These are phyloP conservation scores for Pythium diclinum DNA, from an alignment of 352 stramenopile species.

Conservation along the genomic window DNA sequence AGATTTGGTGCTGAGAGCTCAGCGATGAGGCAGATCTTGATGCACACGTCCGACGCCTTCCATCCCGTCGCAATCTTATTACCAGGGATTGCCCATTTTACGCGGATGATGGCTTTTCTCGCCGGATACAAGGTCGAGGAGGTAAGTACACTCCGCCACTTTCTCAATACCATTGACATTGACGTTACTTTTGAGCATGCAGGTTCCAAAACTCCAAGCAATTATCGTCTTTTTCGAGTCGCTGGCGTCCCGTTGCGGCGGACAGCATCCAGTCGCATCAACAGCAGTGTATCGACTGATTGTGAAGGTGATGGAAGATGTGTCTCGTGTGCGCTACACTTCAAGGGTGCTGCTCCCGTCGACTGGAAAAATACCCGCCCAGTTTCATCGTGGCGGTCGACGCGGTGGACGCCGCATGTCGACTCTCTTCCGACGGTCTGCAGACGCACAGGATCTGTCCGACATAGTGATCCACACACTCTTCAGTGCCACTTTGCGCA, in stretches of 20 bases:
- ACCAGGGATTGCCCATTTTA: conserved; percentile 10
- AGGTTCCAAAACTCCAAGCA: conserved; percentile 9
- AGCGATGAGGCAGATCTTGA: neutral
- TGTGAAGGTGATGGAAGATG: conserved; percentile 7
- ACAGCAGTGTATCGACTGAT: conserved; percentile 14
- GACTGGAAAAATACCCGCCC: conserved; percentile 2
- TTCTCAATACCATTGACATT: neutral
- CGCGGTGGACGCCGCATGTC: conserved; percentile 2
- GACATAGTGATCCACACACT: conserved; percentile 27
- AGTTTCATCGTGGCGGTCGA: neutral
- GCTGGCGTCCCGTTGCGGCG: neutral
- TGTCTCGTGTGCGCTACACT: conserved; percentile 6
- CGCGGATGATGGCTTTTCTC: conserved; percentile 6
- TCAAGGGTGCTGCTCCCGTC: conserved; percentile 19
- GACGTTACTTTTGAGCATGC: neutral
- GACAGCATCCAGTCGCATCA: neutral
- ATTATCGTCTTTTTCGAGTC: conserved; percentile 17
- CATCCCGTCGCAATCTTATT: conserved; percentile 15
- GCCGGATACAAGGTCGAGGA: conserved; percentile 11
- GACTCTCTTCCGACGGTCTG: conserved; percentile 22
- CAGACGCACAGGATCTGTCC: conserved; percentile 14
- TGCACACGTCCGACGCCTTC: conserved; percentile 7
- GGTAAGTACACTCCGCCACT: neutral
- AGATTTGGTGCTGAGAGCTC: neutral
- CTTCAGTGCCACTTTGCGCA: conserved; percentile 24